A percentile compares a stretch with the other conserved stretches of the same genome.
Evolutionary conservation across 768 basidiomycete genomes (phyloP).

Genomic region (Rhodotorula paludigena): DNA sequence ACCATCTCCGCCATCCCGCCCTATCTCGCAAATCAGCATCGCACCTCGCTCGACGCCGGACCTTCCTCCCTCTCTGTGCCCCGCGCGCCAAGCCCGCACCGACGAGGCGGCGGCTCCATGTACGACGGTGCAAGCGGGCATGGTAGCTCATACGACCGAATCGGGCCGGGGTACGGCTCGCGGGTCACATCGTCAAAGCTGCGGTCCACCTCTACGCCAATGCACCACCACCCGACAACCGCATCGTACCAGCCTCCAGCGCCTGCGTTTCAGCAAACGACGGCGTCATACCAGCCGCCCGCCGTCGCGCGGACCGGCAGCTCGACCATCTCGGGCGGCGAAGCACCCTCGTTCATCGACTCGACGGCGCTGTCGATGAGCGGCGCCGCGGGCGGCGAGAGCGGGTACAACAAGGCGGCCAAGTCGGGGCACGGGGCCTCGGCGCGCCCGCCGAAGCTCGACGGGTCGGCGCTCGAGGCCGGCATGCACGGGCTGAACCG

Average conservation of each 20-base stretch:
- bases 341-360: conserved; percentile 16
- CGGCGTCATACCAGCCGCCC: neutral
- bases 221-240: conserved; percentile 10
- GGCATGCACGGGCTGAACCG: conserved; percentile 39
- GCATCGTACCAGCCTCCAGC: conserved; percentile 38
- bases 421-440: conserved; percentile 4
- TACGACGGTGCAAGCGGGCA: conserved; percentile 22
- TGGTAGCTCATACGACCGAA: conserved; percentile 26
- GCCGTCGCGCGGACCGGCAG: neutral
- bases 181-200: neutral
- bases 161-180: conserved; percentile 19
- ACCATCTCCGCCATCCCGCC: conserved; percentile 32
- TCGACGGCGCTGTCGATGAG: conserved; percentile 22
- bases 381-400: conserved; percentile 2
- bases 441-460: conserved; percentile 20
- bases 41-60: conserved; percentile 1
- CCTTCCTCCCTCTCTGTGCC: conserved; percentile 17
- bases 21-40: conserved; percentile 12
- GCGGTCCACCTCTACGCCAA: neutral
- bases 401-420: conserved; percentile 34
- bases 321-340: neutral
- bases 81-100: neutral
- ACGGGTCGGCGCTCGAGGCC: conserved; percentile 29
- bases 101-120: neutral
- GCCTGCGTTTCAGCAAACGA: conserved; percentile 18